Evolutionary conservation across 768 basidiomycete species (phyloP), one percentile per base, ranked within the genome.

Genomic region (Mycena crocata): DNA sequence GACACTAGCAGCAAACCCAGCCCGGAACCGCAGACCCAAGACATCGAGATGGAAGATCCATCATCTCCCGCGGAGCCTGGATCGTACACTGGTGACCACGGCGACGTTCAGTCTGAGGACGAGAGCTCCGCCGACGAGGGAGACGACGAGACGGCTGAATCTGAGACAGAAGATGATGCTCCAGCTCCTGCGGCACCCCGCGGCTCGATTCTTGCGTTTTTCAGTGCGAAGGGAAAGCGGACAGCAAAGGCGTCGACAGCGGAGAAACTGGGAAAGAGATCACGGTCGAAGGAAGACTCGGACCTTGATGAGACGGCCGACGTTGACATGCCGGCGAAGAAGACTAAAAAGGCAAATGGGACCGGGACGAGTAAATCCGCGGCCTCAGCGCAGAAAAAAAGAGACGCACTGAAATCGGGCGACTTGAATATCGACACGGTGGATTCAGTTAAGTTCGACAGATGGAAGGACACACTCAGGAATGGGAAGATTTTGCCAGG

Each of bases 301-400:
- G 57, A 57, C 19, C 42, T 57, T 17, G 57, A 57, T n/a, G 57
- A 57, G 45, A n/a, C n/a, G n/a, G n/a, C n/a, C n/a, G n/a, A n/a
- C n/a, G n/a, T n/a, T n/a, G n/a, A n/a, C n/a, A n/a, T 46, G 40
- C 17, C 17, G 40, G 30, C 57, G 4, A 48, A 59, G 24, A 58
- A 58, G 57, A n/a, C 32, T 3, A 59, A 59, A 42, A 48, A 59
- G 37, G 57, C 57, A 28, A 59, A 50, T 24, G 57, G 57, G 7
- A 62, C 44, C 2, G 40, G 35, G 37, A 55, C 54, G 2, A 49
- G 54, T 48, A 49, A 45, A 39, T 64, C 62, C 5, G 52, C 57
- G 1, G 24, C 28, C 5, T 40, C 59, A 5, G 60, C 17, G 1
- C 21, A 34, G 26, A 62, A 52, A 30, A 42, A 24, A 46, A 28